Evolutionary conservation across 2,329 filamentous ascomycete genomes (phyloP).

Genomic region (Paradendryphiella salina): DNA sequence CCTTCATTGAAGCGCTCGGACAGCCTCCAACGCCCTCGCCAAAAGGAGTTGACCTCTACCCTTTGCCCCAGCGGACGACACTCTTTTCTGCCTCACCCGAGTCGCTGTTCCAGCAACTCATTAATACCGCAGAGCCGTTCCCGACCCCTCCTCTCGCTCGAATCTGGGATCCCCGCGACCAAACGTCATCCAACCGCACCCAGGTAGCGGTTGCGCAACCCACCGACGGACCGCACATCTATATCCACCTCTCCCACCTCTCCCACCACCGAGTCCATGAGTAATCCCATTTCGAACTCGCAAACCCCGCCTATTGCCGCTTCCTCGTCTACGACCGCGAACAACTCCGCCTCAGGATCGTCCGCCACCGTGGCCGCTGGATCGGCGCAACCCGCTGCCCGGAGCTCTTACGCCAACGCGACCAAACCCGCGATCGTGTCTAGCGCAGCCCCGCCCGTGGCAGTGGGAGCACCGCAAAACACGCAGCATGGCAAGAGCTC

Average conservation of each 20-base stretch:
- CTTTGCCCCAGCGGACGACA: conserved; percentile 23
- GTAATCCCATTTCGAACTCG: conserved; percentile 61
- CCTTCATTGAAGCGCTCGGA: conserved; percentile 39
- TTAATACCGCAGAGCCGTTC: conserved; percentile 25
- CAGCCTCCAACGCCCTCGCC: conserved; percentile 40
- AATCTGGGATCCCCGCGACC: conserved; percentile 39
- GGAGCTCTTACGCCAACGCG: conserved; percentile 63
- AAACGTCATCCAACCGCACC: conserved; percentile 18
- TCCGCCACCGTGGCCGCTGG: conserved; percentile 56
- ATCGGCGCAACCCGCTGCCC: conserved; percentile 59
- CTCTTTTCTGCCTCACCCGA: conserved; percentile 35
- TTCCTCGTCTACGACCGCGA: conserved; percentile 54
- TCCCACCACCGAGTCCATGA: conserved; percentile 53
- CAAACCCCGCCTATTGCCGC: conserved; percentile 54
- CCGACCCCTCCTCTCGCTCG: conserved; percentile 19
- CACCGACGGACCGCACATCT: conserved; percentile 8
- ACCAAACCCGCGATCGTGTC: conserved; percentile 59
- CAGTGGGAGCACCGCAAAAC: conserved; percentile 60
- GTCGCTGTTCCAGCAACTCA: conserved; percentile 31
- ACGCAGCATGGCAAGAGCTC: conserved; percentile 50
- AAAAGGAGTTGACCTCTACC: conserved; percentile 32
- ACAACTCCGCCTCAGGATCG: conserved; percentile 55
- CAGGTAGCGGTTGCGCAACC: conserved; percentile 21
- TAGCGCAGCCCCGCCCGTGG: conserved; percentile 56
- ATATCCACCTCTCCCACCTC: conserved; percentile 14